These are phyloP conservation scores for Astrephomene gubernaculifera DNA, from an alignment of 139 green algal species.

Conservation along the genomic window DNA sequence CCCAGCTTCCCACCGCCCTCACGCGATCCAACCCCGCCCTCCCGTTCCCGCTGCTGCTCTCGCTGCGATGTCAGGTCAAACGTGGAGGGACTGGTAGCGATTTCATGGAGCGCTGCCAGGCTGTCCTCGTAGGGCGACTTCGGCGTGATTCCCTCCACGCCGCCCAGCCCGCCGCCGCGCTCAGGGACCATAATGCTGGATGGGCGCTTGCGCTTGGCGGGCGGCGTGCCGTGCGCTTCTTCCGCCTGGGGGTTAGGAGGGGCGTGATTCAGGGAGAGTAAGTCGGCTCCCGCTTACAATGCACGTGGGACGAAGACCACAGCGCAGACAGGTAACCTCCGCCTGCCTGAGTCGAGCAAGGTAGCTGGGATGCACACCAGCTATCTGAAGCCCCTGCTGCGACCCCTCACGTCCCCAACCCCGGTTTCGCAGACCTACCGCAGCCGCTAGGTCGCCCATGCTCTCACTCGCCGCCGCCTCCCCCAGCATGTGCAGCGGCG, in stretches of 20 bases:
- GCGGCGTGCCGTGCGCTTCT: background rate
- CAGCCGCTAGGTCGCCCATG: background rate
- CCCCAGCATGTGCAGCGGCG: constrained; percentile 52
- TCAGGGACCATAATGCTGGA: constrained; percentile 18
- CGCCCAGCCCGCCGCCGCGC: background rate
- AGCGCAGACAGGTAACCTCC: no score
- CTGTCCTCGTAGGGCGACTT: constrained; percentile 58
- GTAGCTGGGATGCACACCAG: no score
- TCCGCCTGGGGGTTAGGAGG: background rate
- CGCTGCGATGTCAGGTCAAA: constrained; percentile 32
- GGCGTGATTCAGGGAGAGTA: no score
- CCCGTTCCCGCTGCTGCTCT: constrained; percentile 12
- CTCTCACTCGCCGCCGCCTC: constrained; percentile 43
- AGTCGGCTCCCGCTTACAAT: no score
- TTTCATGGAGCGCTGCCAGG: constrained; percentile 57
- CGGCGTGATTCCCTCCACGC: constrained; percentile 25
- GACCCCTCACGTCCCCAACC: background rate
- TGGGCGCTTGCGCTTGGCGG: constrained; percentile 29
- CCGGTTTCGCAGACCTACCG: background rate
- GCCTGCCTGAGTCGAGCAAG: no score
- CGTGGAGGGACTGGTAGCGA: constrained; percentile 50
- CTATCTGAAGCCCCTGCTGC: no score
- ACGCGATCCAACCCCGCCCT: background rate
- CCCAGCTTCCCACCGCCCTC: background rate
- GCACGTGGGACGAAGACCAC: no score